phyloP scores from a whole-genome alignment of 208 protist species.

The Acanthamoeba royreba region DNA sequence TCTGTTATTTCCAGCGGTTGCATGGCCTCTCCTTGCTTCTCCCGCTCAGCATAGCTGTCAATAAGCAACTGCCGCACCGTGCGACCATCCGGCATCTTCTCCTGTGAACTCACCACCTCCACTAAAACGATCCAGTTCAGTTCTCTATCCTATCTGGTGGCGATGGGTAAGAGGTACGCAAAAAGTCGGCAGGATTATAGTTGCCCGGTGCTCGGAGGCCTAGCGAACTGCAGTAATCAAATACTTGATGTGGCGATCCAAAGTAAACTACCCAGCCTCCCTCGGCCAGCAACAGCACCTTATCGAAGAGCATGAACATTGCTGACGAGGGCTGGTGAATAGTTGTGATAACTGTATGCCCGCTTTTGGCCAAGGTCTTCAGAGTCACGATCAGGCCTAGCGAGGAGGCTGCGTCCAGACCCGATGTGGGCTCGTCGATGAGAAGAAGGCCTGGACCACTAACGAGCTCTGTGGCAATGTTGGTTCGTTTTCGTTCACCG shows the following conservation, averaged over 20 bases:
- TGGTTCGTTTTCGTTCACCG: conserved; percentile 67
- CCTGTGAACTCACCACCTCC: neutral
- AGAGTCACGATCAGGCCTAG: neutral
- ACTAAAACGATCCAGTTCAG: neutral
- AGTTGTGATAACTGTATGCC: conserved; percentile 55
- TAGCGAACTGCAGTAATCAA: no score
- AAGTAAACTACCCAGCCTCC: neutral
- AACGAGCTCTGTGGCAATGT: conserved; percentile 68
- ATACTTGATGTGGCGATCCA: neutral
- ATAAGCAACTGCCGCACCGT: conserved; percentile 32
- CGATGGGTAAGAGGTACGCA: neutral
- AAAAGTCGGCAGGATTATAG: neutral
- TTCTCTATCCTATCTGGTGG: neutral
- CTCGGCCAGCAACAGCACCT: conserved; percentile 51
- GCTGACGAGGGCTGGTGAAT: conserved; percentile 65
- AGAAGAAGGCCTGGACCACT: conserved; percentile 51
- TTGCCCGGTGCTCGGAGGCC: no score
- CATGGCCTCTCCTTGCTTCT: neutral
- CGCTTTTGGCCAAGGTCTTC: neutral
- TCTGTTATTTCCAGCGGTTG: neutral
- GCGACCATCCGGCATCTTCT: conserved; percentile 23
- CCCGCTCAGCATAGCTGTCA: neutral
- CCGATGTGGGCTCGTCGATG: conserved; percentile 62
- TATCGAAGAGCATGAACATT: conserved; percentile 64
- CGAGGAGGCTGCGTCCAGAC: neutral